Base-by-base conservation (phyloP, 306 rosid species). In the Gynostemma pentaphyllum region DNA sequence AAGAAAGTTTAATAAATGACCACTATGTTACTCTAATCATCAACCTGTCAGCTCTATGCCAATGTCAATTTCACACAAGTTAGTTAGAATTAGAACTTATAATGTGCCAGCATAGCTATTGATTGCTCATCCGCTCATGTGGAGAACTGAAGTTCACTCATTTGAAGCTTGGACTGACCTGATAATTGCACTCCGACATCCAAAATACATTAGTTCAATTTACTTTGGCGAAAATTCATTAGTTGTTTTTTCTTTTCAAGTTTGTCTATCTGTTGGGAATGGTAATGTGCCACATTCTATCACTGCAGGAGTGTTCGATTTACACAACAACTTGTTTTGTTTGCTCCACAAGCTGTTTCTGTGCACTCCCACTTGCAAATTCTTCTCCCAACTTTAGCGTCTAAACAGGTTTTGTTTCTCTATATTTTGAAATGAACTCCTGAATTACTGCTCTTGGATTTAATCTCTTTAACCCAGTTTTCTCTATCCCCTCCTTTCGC, bases 271-370 rank as follows among this genome's bases (percentile, higher is more conserved):
- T 27, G 40, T 46, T 64, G 42, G 69, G 6, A 36, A 70, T 28
- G 46, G 62, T 42, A 34, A 12, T 52, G 27, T 66, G 24, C 63
- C 30, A 19, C 64, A 34, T 59, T 28, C 46, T 59, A 42, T 75
- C 70, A 64, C 73, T 62, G 67, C 78, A 92, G 98, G 88, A 92
- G 87, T 65, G 98, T 86, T 13, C 90, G 98, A 75, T 92, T 92
- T 75, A 92, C 95, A 23, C 98, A 92, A 70, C 98, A 92, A 73
- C 96, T 92, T 74, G 98, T 86, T 74, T 80, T 92, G 77, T 92
- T 92, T 82, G 96, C 98, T 42, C 96, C 98, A 3, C 91, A 82
- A 84, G 98, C 98, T 70, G 98, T 88, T 67, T 86, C 98, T 44
- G 95, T 92, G 69, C 98, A 84, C 77, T 71, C 78, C 37, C 87